Conservation (phyloP, 345 rosid genomes). For the Citrus sinensis region DNA sequence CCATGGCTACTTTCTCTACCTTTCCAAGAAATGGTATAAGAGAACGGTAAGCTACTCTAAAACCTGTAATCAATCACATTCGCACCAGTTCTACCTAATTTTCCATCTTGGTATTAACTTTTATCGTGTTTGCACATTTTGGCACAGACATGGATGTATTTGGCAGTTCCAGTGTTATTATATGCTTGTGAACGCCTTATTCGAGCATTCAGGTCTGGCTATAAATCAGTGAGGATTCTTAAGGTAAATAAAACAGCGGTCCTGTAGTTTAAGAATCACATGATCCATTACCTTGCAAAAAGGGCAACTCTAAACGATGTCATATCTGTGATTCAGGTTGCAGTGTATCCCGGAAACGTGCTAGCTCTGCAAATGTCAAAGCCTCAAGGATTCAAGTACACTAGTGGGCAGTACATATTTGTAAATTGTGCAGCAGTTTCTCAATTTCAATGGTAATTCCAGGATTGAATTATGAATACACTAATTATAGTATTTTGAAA, state of each 20-base stretch:
- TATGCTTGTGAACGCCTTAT: slow-evolving; percentile 58
- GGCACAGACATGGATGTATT: slow-evolving; percentile 87
- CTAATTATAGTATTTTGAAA: not conserved
- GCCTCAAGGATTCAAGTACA: slow-evolving; percentile 76
- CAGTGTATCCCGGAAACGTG: slow-evolving; percentile 82
- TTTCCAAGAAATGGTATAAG: slow-evolving; percentile 69
- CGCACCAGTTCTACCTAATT: not conserved
- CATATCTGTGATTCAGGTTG: slow-evolving; percentile 47
- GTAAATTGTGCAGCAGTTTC: slow-evolving; percentile 74
- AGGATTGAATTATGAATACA: not conserved
- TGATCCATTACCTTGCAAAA: not conserved
- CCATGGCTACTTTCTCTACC: slow-evolving; percentile 60
- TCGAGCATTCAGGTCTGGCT: slow-evolving; percentile 62
- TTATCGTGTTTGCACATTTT: not conserved
- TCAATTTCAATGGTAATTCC: slow-evolving; percentile 66
- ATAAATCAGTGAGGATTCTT: slow-evolving; percentile 50
- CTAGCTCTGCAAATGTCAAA: slow-evolving; percentile 68
- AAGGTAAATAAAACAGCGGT: slow-evolving; percentile 42
- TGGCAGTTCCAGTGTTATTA: slow-evolving; percentile 56
- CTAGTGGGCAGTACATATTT: slow-evolving; percentile 83
- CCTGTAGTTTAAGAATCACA: not conserved
- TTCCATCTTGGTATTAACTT: not conserved
- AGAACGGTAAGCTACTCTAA: slow-evolving; percentile 46
- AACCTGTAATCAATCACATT: not conserved
- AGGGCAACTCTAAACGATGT: not conserved